Evolutionary conservation across 257 asterid species (phyloP), one percentile per base, ranked within the genome.

Genomic region (Fraxinus pennsylvanica): DNA sequence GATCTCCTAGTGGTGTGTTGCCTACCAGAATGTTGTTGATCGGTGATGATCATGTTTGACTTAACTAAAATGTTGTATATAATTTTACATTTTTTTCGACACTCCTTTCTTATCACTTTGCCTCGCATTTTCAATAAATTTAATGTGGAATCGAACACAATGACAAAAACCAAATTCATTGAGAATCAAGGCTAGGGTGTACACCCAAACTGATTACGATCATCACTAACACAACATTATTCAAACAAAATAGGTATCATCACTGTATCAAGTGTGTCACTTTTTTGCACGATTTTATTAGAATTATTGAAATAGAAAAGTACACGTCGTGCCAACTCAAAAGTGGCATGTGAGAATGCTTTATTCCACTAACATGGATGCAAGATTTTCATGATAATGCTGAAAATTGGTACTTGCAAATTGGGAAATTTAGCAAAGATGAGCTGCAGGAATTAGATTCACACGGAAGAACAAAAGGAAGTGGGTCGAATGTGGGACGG

Each of bases 401-500:
- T 25, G 33, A 63, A 63, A 25, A 22, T 63, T 63, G 69, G 12
- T 8, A 59, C 59, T 50, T 57, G 66, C 9, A 59, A 59, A 21
- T 59, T 59, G 32, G 27, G 5, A 25, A 61, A 61, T 21, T 61
- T 22, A 25, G 35, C 69, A 63, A 27, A 63, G 35, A 10, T 25
- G 69, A 63, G 69, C 69, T 63, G 69, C 33, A 63, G 3, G 33
- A 21, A 8, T 63, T 9, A 63, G 35, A 63, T 63, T 63, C 69
- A 63, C 69, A 63, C 69, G 69, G 69, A 63, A 47, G 33, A 68
- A 38, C 17, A 77, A 5, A 6, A 70, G 7, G 50, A 2, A 38
- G 79, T 68, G 76, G 54, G 72, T 35, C 45, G 75, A 52, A 19
- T 19, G 73, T 69, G 83, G 76, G 80, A 43, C 17, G 6, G 61